Percentiles rank a stretch among this genome's conserved stretches.
Conservation (phyloP, 2,329 filamentous ascomycete genomes). For the Amylocarpus encephaloides region DNA sequence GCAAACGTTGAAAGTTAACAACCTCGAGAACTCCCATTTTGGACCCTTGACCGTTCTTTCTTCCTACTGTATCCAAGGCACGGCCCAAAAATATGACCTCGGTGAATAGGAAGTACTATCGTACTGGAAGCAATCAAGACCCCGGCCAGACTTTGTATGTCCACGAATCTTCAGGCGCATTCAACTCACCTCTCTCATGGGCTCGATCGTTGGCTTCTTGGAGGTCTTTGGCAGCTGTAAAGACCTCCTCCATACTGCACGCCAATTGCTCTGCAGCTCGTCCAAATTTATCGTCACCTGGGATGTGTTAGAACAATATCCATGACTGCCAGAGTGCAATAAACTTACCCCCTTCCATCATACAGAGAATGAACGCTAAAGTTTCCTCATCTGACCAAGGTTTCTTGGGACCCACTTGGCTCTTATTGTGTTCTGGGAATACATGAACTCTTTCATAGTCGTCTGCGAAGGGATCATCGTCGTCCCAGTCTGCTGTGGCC, state of each 20-base stretch:
- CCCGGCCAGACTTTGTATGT: conserved; percentile 18
- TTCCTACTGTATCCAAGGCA: too few species aligned
- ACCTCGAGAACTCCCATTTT: too few species aligned
- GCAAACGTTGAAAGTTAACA: too few species aligned
- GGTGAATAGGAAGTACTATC: too few species aligned
- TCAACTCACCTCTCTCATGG: conserved; percentile 15
- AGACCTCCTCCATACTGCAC: conserved; percentile 26
- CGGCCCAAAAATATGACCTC: too few species aligned
- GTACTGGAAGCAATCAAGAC: not conserved
- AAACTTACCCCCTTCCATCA: conserved; percentile 10
- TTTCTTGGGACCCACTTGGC: too few species aligned
- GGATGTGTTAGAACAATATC: conserved; percentile 3
- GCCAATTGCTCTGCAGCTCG: conserved; percentile 14
- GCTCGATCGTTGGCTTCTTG: conserved; percentile 20
- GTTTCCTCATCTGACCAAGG: too few species aligned
- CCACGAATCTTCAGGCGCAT: conserved; percentile 16
- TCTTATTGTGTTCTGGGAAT: conserved; percentile 16
- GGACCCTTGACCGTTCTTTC: too few species aligned
- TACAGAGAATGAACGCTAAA: conserved; percentile 14
- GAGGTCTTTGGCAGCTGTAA: conserved; percentile 23
- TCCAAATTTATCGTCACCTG: conserved; percentile 19
- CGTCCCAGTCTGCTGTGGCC: not conserved
- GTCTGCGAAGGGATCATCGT: conserved; percentile 10
- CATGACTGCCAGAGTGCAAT: too few species aligned
- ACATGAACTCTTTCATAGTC: conserved; percentile 10